These are phyloP conservation scores for Heterobasidion parviporum DNA, from an alignment of 1,284 basidiomycete genomes.

Conservation along the genomic window DNA sequence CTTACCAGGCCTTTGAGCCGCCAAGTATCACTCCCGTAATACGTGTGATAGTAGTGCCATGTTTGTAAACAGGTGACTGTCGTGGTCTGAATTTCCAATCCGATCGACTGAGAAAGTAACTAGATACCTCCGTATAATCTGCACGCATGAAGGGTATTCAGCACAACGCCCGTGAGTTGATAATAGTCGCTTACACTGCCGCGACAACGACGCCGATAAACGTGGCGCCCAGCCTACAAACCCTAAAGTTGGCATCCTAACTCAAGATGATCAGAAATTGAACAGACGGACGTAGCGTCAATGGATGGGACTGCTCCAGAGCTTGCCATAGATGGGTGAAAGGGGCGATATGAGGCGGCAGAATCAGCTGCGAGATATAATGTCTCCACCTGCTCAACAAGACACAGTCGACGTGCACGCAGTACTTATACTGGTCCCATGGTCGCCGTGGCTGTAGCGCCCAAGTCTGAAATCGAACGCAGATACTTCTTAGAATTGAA, in stretches of 20 bases:
- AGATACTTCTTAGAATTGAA: neutral
- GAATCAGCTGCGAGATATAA: neutral
- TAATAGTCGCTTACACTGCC: neutral
- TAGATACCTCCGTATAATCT: slow-evolving; percentile 1
- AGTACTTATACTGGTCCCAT: neutral
- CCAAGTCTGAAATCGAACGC: neutral
- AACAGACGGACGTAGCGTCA: neutral
- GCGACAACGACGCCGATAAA: neutral
- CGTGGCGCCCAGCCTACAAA: neutral
- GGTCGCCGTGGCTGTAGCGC: neutral
- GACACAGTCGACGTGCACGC: neutral
- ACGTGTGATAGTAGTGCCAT: slow-evolving; percentile 1
- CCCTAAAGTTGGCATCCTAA: neutral
- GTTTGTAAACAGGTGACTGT: neutral
- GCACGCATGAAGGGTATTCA: neutral
- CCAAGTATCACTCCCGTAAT: neutral
- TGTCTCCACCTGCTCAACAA: neutral
- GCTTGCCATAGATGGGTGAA: neutral
- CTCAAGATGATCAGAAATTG: neutral
- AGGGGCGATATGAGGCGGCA: neutral
- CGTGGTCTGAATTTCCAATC: no score
- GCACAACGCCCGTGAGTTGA: neutral
- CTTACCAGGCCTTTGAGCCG: neutral
- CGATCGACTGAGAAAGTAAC: neutral
- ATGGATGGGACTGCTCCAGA: neutral